These are phyloP conservation scores for Begonia loranthoides DNA, from an alignment of 306 rosid species.

Conservation along the genomic window DNA sequence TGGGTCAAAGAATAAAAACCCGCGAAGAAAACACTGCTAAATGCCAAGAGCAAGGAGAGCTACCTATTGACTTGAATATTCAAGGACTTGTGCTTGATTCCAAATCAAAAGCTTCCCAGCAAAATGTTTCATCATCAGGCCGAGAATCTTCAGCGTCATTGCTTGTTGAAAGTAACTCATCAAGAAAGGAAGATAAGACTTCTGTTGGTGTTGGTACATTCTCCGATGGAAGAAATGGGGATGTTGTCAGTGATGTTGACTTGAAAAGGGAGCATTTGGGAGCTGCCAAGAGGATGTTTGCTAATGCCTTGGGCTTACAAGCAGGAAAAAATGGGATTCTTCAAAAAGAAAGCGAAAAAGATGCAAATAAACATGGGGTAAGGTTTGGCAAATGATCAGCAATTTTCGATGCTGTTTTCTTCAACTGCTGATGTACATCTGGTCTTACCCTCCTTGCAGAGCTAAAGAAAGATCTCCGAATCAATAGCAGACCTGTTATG, in stretches of 20 bases:
- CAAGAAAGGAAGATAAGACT: constrained; percentile 23
- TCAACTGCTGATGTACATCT: too few relatives aligned
- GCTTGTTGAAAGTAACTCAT: constrained; percentile 18
- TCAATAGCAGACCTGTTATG: too few relatives aligned
- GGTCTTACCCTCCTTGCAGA: too few relatives aligned
- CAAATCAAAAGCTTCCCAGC: constrained; percentile 19
- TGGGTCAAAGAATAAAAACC: constrained; percentile 64
- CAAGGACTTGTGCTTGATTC: constrained; percentile 21
- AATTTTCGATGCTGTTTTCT: too few relatives aligned
- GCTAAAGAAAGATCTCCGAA: too few relatives aligned
- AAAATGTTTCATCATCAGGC: constrained; percentile 7
- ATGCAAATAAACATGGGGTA: constrained; percentile 23
- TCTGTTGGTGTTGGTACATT: constrained; percentile 12
- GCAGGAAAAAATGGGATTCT: constrained; percentile 42
- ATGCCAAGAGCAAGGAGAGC: constrained; percentile 18
- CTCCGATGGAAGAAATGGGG: constrained; percentile 30
- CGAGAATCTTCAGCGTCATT: constrained; percentile 15
- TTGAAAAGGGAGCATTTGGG: constrained; percentile 73
- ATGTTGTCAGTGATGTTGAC: constrained; percentile 28
- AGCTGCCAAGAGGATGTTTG: constrained; percentile 92
- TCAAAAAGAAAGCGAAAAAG: constrained; percentile 27
- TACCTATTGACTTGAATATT: constrained; percentile 16
- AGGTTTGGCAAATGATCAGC: constrained; percentile 9
- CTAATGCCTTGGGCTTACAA: constrained; percentile 74
- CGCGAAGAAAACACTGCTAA: constrained; percentile 22